phyloP scores from a whole-genome alignment of 352 stramenopile genomes.

The Phytopythium kandeliae region DNA sequence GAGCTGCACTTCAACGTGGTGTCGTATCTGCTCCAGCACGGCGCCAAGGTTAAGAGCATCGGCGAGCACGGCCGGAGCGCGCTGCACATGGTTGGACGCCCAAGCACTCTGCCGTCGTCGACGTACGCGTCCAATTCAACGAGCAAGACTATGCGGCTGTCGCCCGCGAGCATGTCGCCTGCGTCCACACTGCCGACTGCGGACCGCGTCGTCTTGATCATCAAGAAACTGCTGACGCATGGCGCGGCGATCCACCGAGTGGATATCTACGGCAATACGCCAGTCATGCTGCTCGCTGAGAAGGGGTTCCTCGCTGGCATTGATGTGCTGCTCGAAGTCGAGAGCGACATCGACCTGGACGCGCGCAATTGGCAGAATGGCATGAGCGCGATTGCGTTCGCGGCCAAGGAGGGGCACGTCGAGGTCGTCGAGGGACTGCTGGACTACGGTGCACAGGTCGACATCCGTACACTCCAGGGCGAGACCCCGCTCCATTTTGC shows the following conservation, averaged over 20 bases:
- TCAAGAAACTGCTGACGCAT: constrained; percentile 79
- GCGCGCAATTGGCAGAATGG: constrained; percentile 77
- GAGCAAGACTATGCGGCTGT: constrained; percentile 4
- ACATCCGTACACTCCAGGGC: constrained; percentile 57
- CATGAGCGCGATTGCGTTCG: constrained; percentile 69
- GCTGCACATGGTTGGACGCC: constrained; percentile 74
- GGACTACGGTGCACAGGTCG: constrained; percentile 69
- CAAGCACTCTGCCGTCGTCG: constrained; percentile 52
- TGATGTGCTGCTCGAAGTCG: constrained; percentile 67
- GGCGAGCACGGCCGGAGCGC: constrained; percentile 64
- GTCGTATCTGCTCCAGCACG: constrained; percentile 83
- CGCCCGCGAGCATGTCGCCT: constrained; percentile 5
- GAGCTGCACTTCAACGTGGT: constrained; percentile 81
- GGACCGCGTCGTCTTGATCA: constrained; percentile 71
- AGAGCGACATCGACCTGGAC: constrained; percentile 66
- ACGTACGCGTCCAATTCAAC: constrained; percentile 20
- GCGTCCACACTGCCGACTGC: constrained; percentile 6
- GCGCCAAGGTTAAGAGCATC: constrained; percentile 69
- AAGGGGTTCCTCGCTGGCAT: constrained; percentile 67
- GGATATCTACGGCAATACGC: constrained; percentile 82
- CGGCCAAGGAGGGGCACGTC: constrained; percentile 51
- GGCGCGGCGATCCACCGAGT: constrained; percentile 52
- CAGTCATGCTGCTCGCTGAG: constrained; percentile 72
- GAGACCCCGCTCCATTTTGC: constrained; percentile 81
- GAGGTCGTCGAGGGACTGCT: constrained; percentile 79